These are phyloP conservation scores for Neodidymelliopsis sp. DNA, from an alignment of 2,329 filamentous ascomycete species.

Conservation along the genomic window DNA sequence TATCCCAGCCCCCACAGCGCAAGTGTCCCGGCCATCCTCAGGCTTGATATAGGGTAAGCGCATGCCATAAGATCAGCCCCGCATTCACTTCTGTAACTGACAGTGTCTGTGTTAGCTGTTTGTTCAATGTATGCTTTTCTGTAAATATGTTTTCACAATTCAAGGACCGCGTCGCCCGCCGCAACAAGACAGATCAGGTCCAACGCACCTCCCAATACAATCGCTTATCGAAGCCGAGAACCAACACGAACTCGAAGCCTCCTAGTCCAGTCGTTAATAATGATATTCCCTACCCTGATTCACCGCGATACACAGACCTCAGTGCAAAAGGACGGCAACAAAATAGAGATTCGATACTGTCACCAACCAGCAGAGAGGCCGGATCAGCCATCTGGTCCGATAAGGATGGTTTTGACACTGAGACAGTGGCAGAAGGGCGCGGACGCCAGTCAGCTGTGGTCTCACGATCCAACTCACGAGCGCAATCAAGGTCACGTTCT, in stretches of 20 bases:
- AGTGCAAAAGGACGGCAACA: constrained; percentile 39
- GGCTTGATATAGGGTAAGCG: constrained; percentile 10
- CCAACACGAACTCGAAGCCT: constrained; percentile 42
- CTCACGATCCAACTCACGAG: constrained; percentile 39
- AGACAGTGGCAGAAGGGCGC: constrained; percentile 32
- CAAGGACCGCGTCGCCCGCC: constrained; percentile 18
- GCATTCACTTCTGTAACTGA: constrained; percentile 1
- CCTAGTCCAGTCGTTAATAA: constrained; percentile 21
- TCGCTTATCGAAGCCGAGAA: constrained; percentile 47
- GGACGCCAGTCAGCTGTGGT: constrained; percentile 33
- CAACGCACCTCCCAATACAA: constrained; percentile 36
- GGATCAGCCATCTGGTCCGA: constrained; percentile 23
- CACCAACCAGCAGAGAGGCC: constrained; percentile 36
- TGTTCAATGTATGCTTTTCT: constrained; percentile 24
- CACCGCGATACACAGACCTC: constrained; percentile 36
- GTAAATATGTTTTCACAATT: constrained; percentile 32
- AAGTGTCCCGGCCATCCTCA: constrained; percentile 20
- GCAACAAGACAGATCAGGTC: constrained; percentile 42
- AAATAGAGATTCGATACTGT: constrained; percentile 39
- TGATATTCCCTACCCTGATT: constrained; percentile 32
- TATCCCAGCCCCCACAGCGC: constrained; percentile 17
- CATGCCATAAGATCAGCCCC: constrained; percentile 1
- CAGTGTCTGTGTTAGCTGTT: constrained; percentile 9
- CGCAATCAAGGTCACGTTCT: constrained; percentile 36
- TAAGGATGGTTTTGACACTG: constrained; percentile 29